These are phyloP conservation scores for Hymenoscyphus fructigenus DNA, from an alignment of 2,329 filamentous ascomycete genomes.

Conservation along the genomic window DNA sequence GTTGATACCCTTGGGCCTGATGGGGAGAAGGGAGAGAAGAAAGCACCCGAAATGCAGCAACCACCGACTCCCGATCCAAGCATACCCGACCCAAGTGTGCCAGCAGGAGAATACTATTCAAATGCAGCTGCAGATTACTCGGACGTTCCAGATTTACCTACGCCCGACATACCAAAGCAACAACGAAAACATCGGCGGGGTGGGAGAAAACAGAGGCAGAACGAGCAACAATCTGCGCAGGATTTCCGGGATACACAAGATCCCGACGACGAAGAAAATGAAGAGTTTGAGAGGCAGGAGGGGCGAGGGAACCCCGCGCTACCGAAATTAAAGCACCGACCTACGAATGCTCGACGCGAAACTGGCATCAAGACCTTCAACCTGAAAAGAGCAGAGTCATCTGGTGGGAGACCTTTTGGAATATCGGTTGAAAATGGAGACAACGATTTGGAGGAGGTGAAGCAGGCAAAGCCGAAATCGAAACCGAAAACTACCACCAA, in stretches of 20 bases:
- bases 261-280: slow-evolving; percentile 13
- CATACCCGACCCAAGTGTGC: background rate
- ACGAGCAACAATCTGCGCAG: slow-evolving; percentile 9
- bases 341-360: slow-evolving; percentile 16
- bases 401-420: slow-evolving; percentile 26
- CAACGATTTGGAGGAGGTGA: slow-evolving; percentile 9
- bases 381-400: slow-evolving; percentile 24
- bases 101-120: background rate
- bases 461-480: slow-evolving; percentile 7
- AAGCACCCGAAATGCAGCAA: background rate
- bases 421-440: slow-evolving; percentile 19
- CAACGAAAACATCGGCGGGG: slow-evolving; percentile 18
- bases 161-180: slow-evolving; percentile 11
- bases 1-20: background rate
- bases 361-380: slow-evolving; percentile 32
- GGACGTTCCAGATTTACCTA: slow-evolving; percentile 15
- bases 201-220: slow-evolving; percentile 18
- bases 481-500: slow-evolving; percentile 22
- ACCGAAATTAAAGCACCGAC: slow-evolving; percentile 9
- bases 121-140: slow-evolving; percentile 18
- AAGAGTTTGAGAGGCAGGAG: slow-evolving; percentile 10
- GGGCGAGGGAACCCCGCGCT: slow-evolving; percentile 7
- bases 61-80: slow-evolving; percentile 5
- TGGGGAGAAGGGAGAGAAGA: background rate
- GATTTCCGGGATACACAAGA: slow-evolving; percentile 13